A percentile compares a stretch with the other conserved stretches of the same genome.
Conservation (phyloP, 371 early-diverging fungal genomes). For the Umbelopsis sp. region DNA sequence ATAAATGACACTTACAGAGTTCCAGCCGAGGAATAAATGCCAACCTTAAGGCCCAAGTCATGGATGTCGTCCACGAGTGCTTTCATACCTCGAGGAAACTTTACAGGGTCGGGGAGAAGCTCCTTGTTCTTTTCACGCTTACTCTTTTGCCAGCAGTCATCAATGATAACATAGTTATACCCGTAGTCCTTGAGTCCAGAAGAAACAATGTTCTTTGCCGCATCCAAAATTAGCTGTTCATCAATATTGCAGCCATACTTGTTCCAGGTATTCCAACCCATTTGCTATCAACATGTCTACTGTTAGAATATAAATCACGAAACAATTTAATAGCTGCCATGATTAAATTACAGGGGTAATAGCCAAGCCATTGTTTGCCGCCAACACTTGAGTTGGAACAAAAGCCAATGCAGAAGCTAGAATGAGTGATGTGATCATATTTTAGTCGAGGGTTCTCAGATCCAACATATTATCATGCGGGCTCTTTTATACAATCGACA, state of each 20-base stretch:
- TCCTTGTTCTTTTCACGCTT: slow-evolving; percentile 18
- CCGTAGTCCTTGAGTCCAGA: slow-evolving; percentile 25
- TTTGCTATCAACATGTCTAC: neutral
- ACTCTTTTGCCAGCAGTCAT: slow-evolving; percentile 30
- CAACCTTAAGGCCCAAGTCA: slow-evolving; percentile 27
- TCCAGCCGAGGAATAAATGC: slow-evolving; percentile 28
- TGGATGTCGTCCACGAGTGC: slow-evolving; percentile 27
- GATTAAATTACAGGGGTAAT: neutral
- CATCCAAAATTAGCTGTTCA: slow-evolving; percentile 26
- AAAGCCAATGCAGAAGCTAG: neutral
- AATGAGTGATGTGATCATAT: neutral
- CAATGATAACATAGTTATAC: slow-evolving; percentile 30
- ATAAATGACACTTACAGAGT: slow-evolving; percentile 8
- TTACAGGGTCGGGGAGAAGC: slow-evolving; percentile 21
- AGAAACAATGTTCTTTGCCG: slow-evolving; percentile 25
- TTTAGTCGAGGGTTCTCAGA: neutral
- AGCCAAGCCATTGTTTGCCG: slow-evolving; percentile 16
- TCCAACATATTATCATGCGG: too few relatives aligned
- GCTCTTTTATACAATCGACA: neutral
- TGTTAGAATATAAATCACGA: neutral
- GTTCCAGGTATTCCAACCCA: slow-evolving; percentile 39
- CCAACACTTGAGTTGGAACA: neutral
- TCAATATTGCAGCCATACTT: slow-evolving; percentile 31
- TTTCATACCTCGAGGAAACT: slow-evolving; percentile 35
- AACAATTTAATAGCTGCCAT: too few relatives aligned